phyloP scores from a whole-genome alignment of 139 green algal species.

The Tetradesmus obliquus region DNA sequence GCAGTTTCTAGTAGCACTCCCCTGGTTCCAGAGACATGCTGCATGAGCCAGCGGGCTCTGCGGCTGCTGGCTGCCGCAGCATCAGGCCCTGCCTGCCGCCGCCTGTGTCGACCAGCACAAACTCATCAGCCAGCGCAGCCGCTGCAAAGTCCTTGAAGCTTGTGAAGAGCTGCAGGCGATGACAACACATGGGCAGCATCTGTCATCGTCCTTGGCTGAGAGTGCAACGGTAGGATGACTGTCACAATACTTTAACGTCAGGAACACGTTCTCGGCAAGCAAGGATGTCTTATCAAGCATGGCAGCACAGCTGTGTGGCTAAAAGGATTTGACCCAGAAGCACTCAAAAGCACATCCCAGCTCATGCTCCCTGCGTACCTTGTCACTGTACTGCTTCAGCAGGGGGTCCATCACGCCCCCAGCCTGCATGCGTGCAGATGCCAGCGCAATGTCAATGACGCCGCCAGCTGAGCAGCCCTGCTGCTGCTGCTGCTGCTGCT shows the following conservation, averaged over 20 bases:
- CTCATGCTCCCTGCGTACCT: neutral
- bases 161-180: neutral
- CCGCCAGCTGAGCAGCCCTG: neutral
- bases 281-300: too few species aligned
- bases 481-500: neutral
- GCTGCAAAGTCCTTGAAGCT: neutral
- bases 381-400: neutral
- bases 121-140: neutral
- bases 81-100: neutral
- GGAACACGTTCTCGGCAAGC: too few species aligned
- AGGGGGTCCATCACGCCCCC: neutral
- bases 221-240: too few species aligned
- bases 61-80: neutral
- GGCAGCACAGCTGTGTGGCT: too few species aligned
- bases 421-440: neutral
- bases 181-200: neutral
- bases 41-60: neutral
- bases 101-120: neutral
- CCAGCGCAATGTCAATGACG: neutral
- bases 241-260: too few species aligned
- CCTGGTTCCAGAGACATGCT: neutral
- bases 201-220: too few species aligned
- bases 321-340: too few species aligned
- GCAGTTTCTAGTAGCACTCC: neutral
- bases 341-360: neutral